A percentile compares a stretch with the other conserved stretches of the same genome.
Evolutionary conservation across 108 stramenopile genomes (phyloP).

Genomic region (Discostella stelligeroides): DNA sequence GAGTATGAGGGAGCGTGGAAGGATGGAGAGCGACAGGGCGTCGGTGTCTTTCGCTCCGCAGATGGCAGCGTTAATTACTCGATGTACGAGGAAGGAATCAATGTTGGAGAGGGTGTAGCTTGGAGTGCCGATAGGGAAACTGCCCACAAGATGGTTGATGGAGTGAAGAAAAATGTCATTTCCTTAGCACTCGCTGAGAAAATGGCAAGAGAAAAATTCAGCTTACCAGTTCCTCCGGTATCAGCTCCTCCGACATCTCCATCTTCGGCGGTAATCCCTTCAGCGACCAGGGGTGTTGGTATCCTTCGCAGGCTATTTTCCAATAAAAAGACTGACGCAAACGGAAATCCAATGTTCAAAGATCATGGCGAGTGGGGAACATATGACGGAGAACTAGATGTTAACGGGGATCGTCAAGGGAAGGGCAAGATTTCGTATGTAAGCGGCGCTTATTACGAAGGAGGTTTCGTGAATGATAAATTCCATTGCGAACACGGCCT

Average conservation of each 20-base stretch:
- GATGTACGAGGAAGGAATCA: conserved; percentile 48
- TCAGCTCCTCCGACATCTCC: not conserved
- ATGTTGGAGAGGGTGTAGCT: conserved; percentile 49
- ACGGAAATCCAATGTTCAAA: conserved; percentile 10
- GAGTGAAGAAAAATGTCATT: conserved; percentile 18
- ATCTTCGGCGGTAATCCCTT: not conserved
- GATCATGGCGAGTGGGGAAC: conserved; percentile 23
- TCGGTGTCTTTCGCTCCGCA: not conserved
- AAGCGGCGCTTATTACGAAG: conserved; percentile 20
- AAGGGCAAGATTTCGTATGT: conserved; percentile 25
- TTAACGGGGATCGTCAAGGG: conserved; percentile 16
- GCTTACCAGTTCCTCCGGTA: conserved; percentile 2
- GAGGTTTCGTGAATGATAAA: conserved; percentile 19
- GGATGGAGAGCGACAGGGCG: conserved; percentile 32
- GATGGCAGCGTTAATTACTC: conserved; percentile 20
- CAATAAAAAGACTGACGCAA: not conserved
- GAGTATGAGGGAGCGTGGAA: conserved; percentile 30
- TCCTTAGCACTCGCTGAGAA: conserved; percentile 16
- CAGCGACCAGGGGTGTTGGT: not conserved
- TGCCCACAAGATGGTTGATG: conserved; percentile 17
- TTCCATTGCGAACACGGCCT: conserved; percentile 15
- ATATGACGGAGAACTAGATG: conserved; percentile 14
- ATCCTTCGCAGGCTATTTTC: not conserved
- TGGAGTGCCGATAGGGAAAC: conserved; percentile 59
- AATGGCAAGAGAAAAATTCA: conserved; percentile 17